Percentiles rank a stretch among this genome's conserved stretches.
These are phyloP conservation scores for Boletus rufocinnamomeus DNA, from an alignment of 768 basidiomycete species.

Conservation along the genomic window DNA sequence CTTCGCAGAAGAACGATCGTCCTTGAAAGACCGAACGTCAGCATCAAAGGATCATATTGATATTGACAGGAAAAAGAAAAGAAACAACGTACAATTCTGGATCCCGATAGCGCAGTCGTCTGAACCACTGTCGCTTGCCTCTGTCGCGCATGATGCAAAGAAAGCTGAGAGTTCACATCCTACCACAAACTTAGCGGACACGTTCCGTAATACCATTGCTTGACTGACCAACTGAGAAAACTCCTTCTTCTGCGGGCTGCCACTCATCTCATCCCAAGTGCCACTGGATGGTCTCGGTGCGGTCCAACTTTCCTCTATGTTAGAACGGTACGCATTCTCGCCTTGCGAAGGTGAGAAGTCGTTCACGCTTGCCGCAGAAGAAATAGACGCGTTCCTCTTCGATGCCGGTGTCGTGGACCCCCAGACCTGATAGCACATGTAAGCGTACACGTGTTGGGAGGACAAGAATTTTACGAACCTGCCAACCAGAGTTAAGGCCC, in stretches of 20 bases:
- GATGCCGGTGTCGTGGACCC: slow-evolving; percentile 49
- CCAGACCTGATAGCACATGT: slow-evolving; percentile 53
- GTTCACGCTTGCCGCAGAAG: slow-evolving; percentile 55
- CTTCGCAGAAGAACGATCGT: slow-evolving; percentile 50
- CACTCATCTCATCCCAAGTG: slow-evolving; percentile 60
- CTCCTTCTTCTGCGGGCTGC: slow-evolving; percentile 52
- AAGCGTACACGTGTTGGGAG: slow-evolving; percentile 8
- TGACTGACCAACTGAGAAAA: slow-evolving; percentile 48
- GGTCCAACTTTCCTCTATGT: slow-evolving; percentile 54
- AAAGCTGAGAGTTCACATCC: slow-evolving; percentile 45
- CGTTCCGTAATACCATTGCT: slow-evolving; percentile 4
- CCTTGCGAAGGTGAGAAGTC: slow-evolving; percentile 48
- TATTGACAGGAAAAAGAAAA: not conserved
- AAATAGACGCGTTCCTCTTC: slow-evolving; percentile 61
- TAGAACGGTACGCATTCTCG: slow-evolving; percentile 50
- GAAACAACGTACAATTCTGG: slow-evolving; percentile 40
- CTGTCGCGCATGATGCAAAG: slow-evolving; percentile 48
- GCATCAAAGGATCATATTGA: slow-evolving; percentile 19
- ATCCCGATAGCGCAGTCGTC: slow-evolving; percentile 38
- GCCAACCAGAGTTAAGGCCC: slow-evolving; percentile 63
- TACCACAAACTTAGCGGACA: slow-evolving; percentile 28
- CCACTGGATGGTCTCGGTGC: slow-evolving; percentile 51
- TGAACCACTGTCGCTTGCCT: slow-evolving; percentile 45
- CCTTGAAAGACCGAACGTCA: slow-evolving; percentile 35
- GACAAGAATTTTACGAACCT: slow-evolving; percentile 44